phyloP scores from a whole-genome alignment of 352 stramenopile species.

The Globisporangium spiculum region DNA sequence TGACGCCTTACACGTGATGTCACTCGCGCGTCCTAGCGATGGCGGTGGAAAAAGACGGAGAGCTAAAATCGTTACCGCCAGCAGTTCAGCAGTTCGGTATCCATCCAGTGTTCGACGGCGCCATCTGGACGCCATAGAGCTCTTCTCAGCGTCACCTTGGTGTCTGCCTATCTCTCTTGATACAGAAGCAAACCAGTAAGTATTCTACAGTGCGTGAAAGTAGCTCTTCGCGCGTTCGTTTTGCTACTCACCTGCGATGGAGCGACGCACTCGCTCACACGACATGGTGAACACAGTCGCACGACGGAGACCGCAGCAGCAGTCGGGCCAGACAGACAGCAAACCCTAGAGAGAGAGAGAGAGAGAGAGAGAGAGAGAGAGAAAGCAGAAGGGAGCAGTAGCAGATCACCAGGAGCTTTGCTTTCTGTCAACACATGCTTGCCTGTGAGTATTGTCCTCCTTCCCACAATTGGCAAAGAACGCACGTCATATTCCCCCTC shows the following conservation, averaged over 20 bases:
- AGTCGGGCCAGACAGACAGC: neutral
- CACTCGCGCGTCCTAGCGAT: neutral
- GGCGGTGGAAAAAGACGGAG: neutral
- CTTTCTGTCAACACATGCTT: neutral
- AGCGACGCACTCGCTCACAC: neutral
- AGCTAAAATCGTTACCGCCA: neutral
- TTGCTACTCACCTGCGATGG: neutral
- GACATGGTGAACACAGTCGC: neutral
- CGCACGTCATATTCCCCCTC: neutral
- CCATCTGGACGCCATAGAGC: neutral
- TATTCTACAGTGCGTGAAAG: neutral
- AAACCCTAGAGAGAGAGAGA: neutral
- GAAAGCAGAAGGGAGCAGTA: neutral
- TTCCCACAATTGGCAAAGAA: neutral
- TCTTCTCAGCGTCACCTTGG: neutral
- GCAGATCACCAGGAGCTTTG: neutral
- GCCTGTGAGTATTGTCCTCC: neutral
- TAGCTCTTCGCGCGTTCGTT: neutral
- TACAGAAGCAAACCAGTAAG: no score
- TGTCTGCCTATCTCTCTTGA: neutral
- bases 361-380: no score
- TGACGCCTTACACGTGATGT: neutral
- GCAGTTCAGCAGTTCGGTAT: neutral
- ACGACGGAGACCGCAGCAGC: neutral
- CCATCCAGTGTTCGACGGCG: neutral